Evolutionary conservation across 2,329 filamentous ascomycete species (phyloP).

Genomic region (Colletotrichum ledebouriae): DNA sequence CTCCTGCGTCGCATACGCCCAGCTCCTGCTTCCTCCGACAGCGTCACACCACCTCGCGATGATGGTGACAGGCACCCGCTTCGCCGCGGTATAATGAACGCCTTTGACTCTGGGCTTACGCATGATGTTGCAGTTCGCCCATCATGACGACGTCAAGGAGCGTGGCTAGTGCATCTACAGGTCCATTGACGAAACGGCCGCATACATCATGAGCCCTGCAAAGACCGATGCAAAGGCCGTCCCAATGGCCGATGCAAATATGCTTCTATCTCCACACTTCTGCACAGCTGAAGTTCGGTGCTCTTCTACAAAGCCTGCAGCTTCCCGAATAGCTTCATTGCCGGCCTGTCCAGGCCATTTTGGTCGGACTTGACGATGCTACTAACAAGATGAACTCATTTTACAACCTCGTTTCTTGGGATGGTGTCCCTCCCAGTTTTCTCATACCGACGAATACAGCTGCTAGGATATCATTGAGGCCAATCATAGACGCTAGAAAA

Average conservation of each 20-base stretch:
- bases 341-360: not conserved
- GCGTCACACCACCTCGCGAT: no score
- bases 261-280: not conserved
- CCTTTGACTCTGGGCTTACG: not conserved
- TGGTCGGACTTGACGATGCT: no score
- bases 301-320: constrained; percentile 50
- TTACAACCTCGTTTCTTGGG: no score
- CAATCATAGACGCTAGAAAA: no score
- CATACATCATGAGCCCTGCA: not conserved
- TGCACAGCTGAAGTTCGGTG: not conserved
- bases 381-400: no score
- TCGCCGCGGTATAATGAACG: not conserved
- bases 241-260: constrained; percentile 9
- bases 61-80: no score
- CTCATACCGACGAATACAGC: no score
- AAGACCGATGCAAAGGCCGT: constrained; percentile 30
- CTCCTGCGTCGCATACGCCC: no score
- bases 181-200: not conserved
- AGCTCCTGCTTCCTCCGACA: no score
- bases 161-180: not conserved
- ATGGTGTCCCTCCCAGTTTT: no score
- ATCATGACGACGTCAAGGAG: not conserved
- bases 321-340: constrained; percentile 51
- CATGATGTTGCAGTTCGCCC: constrained; percentile 1
- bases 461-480: no score